These are phyloP conservation scores for Elsinoe ampelina DNA, from an alignment of 2,329 filamentous ascomycete genomes.

Conservation along the genomic window DNA sequence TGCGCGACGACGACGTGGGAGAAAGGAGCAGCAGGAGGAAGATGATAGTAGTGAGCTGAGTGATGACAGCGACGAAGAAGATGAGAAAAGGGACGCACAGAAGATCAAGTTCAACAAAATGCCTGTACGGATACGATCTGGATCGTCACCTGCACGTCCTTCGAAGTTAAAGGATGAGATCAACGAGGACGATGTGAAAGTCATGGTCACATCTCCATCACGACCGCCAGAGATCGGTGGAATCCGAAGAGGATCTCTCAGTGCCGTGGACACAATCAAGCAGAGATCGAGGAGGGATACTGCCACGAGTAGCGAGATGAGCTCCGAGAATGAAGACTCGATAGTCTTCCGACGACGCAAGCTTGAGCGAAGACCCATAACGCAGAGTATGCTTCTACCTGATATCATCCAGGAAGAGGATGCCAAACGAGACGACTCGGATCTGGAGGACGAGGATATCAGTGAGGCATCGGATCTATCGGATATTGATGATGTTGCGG, in stretches of 20 bases:
- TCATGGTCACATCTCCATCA: conserved; percentile 49
- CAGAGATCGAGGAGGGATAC: conserved; percentile 64
- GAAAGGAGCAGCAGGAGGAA: conserved; percentile 69
- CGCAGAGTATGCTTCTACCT: conserved; percentile 44
- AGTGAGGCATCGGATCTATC: conserved; percentile 31
- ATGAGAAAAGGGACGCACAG: conserved; percentile 62
- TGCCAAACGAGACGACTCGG: conserved; percentile 26
- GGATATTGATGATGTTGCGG: conserved; percentile 57
- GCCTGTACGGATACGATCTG: conserved; percentile 76
- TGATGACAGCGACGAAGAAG: conserved; percentile 74
- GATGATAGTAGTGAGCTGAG: conserved; percentile 78
- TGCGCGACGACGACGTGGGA: conserved; percentile 52
- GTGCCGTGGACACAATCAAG: conserved; percentile 53
- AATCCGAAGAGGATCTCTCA: conserved; percentile 58
- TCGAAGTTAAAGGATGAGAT: conserved; percentile 48
- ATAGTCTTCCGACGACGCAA: conserved; percentile 53
- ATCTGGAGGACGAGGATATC: conserved; percentile 31
- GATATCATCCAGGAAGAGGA: conserved; percentile 46
- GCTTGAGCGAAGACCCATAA: conserved; percentile 45
- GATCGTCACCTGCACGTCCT: conserved; percentile 74
- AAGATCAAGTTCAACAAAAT: conserved; percentile 96
- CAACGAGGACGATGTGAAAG: conserved; percentile 28
- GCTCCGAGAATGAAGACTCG: conserved; percentile 70
- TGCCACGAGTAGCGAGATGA: conserved; percentile 73
- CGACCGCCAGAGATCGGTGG: conserved; percentile 31